Evolutionary conservation across 1,284 basidiomycete species (phyloP).

Genomic region (Ceratobasidium sp.): DNA sequence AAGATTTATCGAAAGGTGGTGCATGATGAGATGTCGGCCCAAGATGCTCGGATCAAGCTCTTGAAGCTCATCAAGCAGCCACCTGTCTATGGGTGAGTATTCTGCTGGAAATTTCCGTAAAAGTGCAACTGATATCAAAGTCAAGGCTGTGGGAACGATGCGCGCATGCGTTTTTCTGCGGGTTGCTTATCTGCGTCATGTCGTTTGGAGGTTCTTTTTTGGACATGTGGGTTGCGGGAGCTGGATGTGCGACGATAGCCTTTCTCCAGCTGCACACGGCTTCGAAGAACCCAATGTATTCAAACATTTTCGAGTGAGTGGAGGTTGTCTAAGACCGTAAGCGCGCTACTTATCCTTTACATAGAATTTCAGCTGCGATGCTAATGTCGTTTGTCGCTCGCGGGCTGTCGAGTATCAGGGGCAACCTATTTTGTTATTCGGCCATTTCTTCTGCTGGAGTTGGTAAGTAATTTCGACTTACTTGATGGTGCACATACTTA

Average conservation of each 20-base stretch:
- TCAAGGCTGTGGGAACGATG: slow-evolving; percentile 75
- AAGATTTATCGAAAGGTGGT: slow-evolving; percentile 81
- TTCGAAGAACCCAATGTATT: slow-evolving; percentile 83
- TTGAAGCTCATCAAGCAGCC: slow-evolving; percentile 69
- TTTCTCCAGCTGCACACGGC: slow-evolving; percentile 83
- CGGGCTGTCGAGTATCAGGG: slow-evolving; percentile 75
- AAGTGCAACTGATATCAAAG: slow-evolving; percentile 53
- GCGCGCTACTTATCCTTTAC: neutral
- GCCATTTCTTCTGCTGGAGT: slow-evolving; percentile 86
- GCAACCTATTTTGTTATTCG: slow-evolving; percentile 81
- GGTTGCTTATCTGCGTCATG: slow-evolving; percentile 80
- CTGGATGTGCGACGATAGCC: slow-evolving; percentile 75
- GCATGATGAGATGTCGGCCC: slow-evolving; percentile 76
- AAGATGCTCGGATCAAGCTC: slow-evolving; percentile 72
- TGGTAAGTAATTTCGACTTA: neutral
- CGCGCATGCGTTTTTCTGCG: slow-evolving; percentile 77
- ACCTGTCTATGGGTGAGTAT: slow-evolving; percentile 56
- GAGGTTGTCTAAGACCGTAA: slow-evolving; percentile 10
- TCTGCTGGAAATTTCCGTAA: neutral
- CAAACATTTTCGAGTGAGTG: slow-evolving; percentile 88
- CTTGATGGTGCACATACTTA: neutral
- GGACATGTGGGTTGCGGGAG: slow-evolving; percentile 84
- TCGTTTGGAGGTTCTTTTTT: slow-evolving; percentile 85
- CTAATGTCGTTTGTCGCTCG: slow-evolving; percentile 84
- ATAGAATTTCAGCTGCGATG: slow-evolving; percentile 84